Percentiles rank a stretch among this genome's conserved stretches.
Evolutionary conservation across 768 basidiomycete species (phyloP).

Genomic region (Collybiopsis confluens): DNA sequence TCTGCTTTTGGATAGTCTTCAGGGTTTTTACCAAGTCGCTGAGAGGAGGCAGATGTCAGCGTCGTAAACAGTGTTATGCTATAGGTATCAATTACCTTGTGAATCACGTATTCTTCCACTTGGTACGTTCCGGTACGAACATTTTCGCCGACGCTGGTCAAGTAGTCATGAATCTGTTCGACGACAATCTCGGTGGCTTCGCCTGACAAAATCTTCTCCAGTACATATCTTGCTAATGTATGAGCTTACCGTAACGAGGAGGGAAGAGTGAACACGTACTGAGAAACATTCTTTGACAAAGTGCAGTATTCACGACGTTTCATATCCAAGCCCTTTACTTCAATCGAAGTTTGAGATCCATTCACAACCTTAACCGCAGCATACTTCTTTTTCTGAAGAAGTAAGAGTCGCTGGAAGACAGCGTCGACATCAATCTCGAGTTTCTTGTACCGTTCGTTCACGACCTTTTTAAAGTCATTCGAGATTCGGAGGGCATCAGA

Average conservation of each 20-base stretch:
- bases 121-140: conserved; percentile 75
- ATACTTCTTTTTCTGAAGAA: conserved; percentile 99
- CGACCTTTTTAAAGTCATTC: conserved; percentile 87
- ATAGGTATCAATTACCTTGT: conserved; percentile 55
- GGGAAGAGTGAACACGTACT: conserved; percentile 46
- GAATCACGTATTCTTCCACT: conserved; percentile 92
- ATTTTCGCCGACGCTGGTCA: conserved; percentile 69
- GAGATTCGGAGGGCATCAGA: conserved; percentile 90
- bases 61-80: neutral
- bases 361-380: conserved; percentile 95
- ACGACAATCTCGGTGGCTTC: conserved; percentile 87
- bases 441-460: conserved; percentile 92
- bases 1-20: conserved; percentile 97
- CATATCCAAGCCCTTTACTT: conserved; percentile 98
- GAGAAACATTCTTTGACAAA: conserved; percentile 88
- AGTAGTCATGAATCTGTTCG: conserved; percentile 89
- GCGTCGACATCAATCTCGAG: conserved; percentile 97
- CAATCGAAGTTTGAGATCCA: conserved; percentile 68
- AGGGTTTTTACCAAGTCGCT: conserved; percentile 95
- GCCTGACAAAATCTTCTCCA: conserved; percentile 88
- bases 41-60: neutral
- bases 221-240: conserved; percentile 59
- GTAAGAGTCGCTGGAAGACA: conserved; percentile 85
- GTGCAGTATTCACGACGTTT: conserved; percentile 94
- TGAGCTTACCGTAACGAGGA: neutral